Conservation (phyloP, 2,329 filamentous ascomycete species). For the Fusarium pseudograminearum region DNA sequence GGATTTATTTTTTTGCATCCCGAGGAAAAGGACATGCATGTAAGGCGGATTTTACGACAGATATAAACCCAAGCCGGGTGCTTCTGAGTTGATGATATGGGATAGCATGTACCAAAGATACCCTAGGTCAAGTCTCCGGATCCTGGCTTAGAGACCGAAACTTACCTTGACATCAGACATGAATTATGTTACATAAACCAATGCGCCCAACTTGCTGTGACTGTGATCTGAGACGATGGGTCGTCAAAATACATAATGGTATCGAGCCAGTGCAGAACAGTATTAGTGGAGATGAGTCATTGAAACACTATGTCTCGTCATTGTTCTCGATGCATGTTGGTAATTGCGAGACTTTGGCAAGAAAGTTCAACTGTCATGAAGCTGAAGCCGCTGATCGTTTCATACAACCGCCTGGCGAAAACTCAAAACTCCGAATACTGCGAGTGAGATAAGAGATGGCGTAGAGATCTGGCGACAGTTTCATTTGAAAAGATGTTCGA, state of each 20-base stretch:
- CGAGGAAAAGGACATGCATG: slow-evolving; percentile 10
- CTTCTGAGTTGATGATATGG: slow-evolving; percentile 19
- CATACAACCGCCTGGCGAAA: not conserved
- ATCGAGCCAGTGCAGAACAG: not conserved
- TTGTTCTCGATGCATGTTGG: not conserved
- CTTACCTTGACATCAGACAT: slow-evolving; percentile 39
- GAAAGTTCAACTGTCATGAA: not conserved
- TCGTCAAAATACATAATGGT: not conserved
- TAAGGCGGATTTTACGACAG: slow-evolving; percentile 25
- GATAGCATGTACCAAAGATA: slow-evolving; percentile 45
- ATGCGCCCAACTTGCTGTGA: not conserved
- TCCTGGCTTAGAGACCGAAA: slow-evolving; percentile 46
- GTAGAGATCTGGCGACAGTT: not conserved
- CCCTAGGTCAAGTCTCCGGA: slow-evolving; percentile 46
- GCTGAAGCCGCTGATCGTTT: slow-evolving; percentile 5
- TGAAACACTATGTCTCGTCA: not conserved
- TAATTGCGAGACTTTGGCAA: not conserved
- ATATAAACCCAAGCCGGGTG: slow-evolving; percentile 10
- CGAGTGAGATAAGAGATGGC: not conserved
- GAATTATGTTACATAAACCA: slow-evolving; percentile 24
- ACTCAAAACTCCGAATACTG: not conserved
- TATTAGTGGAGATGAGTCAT: not conserved
- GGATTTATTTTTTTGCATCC: slow-evolving; percentile 17
- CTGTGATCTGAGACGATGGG: not conserved
- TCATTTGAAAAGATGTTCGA: not conserved